These are phyloP conservation scores for Epicoccum sorghinum DNA, from an alignment of 2,329 filamentous ascomycete genomes.

Conservation along the genomic window DNA sequence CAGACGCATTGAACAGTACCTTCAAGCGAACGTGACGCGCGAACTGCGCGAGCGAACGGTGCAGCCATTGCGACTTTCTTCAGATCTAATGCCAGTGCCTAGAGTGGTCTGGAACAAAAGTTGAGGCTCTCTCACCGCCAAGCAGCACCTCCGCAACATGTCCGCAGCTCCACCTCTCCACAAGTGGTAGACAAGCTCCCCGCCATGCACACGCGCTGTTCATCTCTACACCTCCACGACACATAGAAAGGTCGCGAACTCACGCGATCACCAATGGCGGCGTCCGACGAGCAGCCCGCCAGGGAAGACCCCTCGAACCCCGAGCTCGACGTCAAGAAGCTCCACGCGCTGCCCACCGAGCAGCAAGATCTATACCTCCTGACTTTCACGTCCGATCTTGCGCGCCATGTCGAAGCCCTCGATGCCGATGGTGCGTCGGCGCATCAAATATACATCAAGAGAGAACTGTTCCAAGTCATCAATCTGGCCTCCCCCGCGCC, in stretches of 20 bases:
- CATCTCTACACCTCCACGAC: conserved; percentile 7
- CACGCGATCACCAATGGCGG: conserved; percentile 31
- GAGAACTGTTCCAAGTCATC: conserved; percentile 91
- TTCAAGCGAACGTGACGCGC: conserved; percentile 19
- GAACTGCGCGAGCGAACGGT: conserved; percentile 27
- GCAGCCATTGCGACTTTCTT: conserved; percentile 26
- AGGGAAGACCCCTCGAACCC: conserved; percentile 59
- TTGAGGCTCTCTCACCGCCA: conserved; percentile 28
- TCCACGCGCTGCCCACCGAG: conserved; percentile 86
- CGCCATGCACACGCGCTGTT: conserved; percentile 30
- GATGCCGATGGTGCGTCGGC: conserved; percentile 80
- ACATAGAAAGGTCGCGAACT: conserved; percentile 18
- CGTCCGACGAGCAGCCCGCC: conserved; percentile 40
- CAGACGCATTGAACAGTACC: conserved; percentile 26
- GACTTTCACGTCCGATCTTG: conserved; percentile 83
- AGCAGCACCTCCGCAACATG: conserved; percentile 26
- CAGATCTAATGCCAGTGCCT: background rate
- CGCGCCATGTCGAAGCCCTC: conserved; percentile 77
- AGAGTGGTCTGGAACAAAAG: conserved; percentile 21
- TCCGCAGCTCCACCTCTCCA: conserved; percentile 27
- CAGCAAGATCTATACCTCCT: conserved; percentile 95
- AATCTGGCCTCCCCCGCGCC: conserved; percentile 80
- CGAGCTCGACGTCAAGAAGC: conserved; percentile 87
- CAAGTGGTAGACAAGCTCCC: conserved; percentile 22
- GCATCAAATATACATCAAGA: conserved; percentile 91